phyloP scores from a whole-genome alignment of 1,284 basidiomycete species.

The Blastosporella zonata region DNA sequence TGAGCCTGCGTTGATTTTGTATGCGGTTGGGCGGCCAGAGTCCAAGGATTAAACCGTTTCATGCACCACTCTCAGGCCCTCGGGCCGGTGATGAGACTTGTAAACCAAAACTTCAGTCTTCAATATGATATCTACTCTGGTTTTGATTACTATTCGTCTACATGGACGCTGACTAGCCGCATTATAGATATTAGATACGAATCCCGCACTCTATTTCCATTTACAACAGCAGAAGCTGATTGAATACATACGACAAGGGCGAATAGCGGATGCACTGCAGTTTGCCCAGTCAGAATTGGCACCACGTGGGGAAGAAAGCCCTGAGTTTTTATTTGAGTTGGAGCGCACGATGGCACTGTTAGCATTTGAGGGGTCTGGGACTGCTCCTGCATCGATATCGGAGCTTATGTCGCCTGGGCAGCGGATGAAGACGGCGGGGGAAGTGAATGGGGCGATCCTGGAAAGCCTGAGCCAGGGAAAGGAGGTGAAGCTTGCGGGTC shows the following conservation, averaged over 20 bases:
- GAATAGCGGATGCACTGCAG: slow-evolving; percentile 75
- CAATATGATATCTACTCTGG: slow-evolving; percentile 66
- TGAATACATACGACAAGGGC: slow-evolving; percentile 86
- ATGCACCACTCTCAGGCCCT: slow-evolving; percentile 98
- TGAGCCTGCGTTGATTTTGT: slow-evolving; percentile 43
- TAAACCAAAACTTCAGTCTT: slow-evolving; percentile 86
- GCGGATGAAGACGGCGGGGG: slow-evolving; percentile 88
- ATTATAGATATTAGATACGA: slow-evolving; percentile 89
- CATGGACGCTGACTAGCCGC: slow-evolving; percentile 16
- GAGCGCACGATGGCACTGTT: slow-evolving; percentile 95
- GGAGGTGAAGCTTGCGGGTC: slow-evolving; percentile 86
- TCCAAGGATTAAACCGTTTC: slow-evolving; percentile 84
- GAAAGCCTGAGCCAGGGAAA: slow-evolving; percentile 89
- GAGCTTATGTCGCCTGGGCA: slow-evolving; percentile 85
- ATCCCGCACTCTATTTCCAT: slow-evolving; percentile 87
- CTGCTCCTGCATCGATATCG: slow-evolving; percentile 64
- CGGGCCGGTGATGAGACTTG: slow-evolving; percentile 71
- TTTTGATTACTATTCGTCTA: slow-evolving; percentile 17
- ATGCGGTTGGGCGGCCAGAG: slow-evolving; percentile 10
- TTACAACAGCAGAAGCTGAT: slow-evolving; percentile 94
- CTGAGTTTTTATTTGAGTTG: slow-evolving; percentile 88
- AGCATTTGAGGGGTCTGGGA: slow-evolving; percentile 77
- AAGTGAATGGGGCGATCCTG: slow-evolving; percentile 94
- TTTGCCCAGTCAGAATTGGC: slow-evolving; percentile 95
- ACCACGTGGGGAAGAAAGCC: slow-evolving; percentile 91